Evolutionary conservation across 2,329 filamentous ascomycete species (phyloP).

Genomic region (Cladosporium sp.): DNA sequence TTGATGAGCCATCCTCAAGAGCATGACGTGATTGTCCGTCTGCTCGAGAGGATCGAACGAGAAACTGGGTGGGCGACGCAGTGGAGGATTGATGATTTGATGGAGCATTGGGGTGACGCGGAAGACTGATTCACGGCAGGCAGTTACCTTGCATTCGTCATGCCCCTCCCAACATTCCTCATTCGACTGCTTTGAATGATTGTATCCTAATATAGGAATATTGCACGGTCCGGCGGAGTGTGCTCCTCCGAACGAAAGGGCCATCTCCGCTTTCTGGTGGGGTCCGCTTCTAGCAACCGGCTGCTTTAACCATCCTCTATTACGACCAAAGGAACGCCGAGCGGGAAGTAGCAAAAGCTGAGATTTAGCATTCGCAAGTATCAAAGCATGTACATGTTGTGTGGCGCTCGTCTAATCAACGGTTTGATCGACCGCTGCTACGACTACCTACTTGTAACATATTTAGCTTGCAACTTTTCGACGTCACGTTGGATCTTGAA

Average conservation of each 20-base stretch:
- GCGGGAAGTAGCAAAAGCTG: not conserved
- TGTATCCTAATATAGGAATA: not conserved
- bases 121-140: conserved; percentile 13
- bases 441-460: not conserved
- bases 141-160: not conserved
- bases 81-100: conserved; percentile 53
- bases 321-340: not conserved
- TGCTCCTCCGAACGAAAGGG: not conserved
- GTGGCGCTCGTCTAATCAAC: not conserved
- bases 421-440: not conserved
- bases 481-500: not conserved
- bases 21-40: conserved; percentile 45
- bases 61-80: conserved; percentile 53
- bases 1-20: conserved; percentile 44
- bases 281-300: not conserved
- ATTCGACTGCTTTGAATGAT: not conserved
- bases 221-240: conserved; percentile 2
- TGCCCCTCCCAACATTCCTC: not conserved
- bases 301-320: not conserved
- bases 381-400: not conserved
- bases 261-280: not conserved
- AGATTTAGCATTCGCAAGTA: not conserved
- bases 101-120: conserved; percentile 50
- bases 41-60: conserved; percentile 49
- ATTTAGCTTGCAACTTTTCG: not conserved